Conservation (phyloP, 2,329 filamentous ascomycete species). For the Pezicula carpinea region DNA sequence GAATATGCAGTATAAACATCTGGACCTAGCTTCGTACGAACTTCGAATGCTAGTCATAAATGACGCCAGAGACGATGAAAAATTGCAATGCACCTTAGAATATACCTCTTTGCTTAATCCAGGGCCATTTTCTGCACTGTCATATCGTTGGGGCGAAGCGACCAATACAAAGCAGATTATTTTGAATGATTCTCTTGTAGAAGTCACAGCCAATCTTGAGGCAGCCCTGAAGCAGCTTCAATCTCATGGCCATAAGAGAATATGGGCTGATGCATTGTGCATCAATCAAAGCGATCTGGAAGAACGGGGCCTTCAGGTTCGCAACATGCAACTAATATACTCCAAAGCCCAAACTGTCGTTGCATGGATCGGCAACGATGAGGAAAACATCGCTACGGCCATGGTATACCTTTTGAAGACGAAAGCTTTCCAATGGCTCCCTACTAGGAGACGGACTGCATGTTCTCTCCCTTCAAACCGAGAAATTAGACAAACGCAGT, state of each 20-base stretch:
- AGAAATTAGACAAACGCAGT: neutral
- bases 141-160: neutral
- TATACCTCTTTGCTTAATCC: neutral
- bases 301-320: constrained; percentile 1
- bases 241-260: neutral
- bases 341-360: neutral
- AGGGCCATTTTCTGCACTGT: neutral
- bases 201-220: neutral
- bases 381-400: neutral
- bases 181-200: neutral
- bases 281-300: constrained; percentile 2
- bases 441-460: neutral
- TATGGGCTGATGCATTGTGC: constrained; percentile 1
- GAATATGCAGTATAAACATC: neutral
- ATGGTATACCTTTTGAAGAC: neutral
- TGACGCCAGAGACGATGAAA: neutral
- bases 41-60: neutral
- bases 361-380: neutral
- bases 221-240: constrained; percentile 1
- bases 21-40: neutral
- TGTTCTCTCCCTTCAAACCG: neutral
- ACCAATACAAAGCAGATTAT: neutral
- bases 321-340: neutral
- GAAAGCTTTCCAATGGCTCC: neutral
- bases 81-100: neutral